phyloP scores from a whole-genome alignment of 2,329 filamentous ascomycete genomes.

The Daldinia sp. region DNA sequence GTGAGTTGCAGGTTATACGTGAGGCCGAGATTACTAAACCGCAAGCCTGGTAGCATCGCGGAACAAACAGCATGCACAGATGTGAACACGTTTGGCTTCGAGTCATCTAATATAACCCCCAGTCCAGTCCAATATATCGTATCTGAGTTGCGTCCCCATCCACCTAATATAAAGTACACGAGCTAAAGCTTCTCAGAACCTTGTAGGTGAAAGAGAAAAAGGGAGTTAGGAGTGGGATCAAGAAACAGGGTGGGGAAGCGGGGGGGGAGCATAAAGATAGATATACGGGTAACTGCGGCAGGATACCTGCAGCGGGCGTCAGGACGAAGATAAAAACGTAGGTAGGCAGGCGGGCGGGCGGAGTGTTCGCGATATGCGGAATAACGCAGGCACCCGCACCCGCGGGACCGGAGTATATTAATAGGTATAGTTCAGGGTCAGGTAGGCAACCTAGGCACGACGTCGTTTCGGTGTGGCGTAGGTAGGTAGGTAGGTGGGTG shows the following conservation, averaged over 20 bases:
- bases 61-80: not conserved
- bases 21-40: not conserved
- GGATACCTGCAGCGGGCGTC: slow-evolving; percentile 34
- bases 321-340: slow-evolving; percentile 2
- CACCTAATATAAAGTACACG: not conserved
- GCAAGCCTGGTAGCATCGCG: not conserved
- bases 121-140: not conserved
- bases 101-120: not conserved
- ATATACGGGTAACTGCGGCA: not conserved
- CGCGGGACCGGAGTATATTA: slow-evolving; percentile 29
- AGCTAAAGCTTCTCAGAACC: too few relatives aligned
- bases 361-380: slow-evolving; percentile 5
- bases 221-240: not conserved
- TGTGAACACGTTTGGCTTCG: not conserved
- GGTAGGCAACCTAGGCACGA: not conserved
- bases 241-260: not conserved
- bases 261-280: too few relatives aligned
- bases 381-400: slow-evolving; percentile 14
- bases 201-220: not conserved
- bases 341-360: not conserved
- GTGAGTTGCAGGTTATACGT: not conserved
- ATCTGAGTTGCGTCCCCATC: not conserved
- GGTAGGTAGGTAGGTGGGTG: too few relatives aligned
- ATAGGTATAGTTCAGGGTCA: not conserved
- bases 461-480: not conserved